Evolutionary conservation across 768 basidiomycete genomes (phyloP), one percentile per base, ranked within the genome.

Genomic region (Termitomyces sp.): DNA sequence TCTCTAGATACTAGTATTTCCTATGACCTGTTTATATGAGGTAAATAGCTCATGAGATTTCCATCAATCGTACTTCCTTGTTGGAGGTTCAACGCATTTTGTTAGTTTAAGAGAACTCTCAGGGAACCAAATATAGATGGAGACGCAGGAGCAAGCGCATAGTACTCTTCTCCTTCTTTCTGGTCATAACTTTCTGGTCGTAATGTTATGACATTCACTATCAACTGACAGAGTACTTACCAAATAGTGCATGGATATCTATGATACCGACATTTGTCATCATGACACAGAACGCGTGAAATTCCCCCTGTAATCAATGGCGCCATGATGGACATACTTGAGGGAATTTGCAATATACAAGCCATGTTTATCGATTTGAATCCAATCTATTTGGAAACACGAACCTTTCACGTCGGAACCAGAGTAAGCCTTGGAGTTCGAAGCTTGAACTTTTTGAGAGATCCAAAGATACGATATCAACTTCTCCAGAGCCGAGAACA

Each of bases 371-470:
- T 51, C 31, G 24, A 20, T 29, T n/a, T n/a, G 46, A 53, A 41
- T 41, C 9, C 53, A 31, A 44, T 29, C n/a, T 56, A n/a, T 60
- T 51, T 56, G 27, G 50, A 51, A 55, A 55, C 46, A 20, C 13
- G 18, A 16, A 31, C 46, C 43, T 36, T 55, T 16, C 29, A 39
- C n/a, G 36, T 46, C 41, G 37, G 42, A 27, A 26, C 54, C 56
- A 46, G 27, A 46, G 46, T 55, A 57, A 50, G 36, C 24, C 29
- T 34, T 26, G 22, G 18, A 37, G 34, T 13, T 34, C 14, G 36
- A 37, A 12, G 6, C 29, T 29, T 29, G 29, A 29, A 29, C 4
- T 6, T 29, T 29, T n/a, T n/a, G n/a, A n/a, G 6, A 29, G 32
- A 34, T 34, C 1, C 10, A 9, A 10, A 12, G 48, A 50, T 24